Conservation (phyloP, 139 green algal genomes). For the Auxenochlorella pyrenoidosa region DNA sequence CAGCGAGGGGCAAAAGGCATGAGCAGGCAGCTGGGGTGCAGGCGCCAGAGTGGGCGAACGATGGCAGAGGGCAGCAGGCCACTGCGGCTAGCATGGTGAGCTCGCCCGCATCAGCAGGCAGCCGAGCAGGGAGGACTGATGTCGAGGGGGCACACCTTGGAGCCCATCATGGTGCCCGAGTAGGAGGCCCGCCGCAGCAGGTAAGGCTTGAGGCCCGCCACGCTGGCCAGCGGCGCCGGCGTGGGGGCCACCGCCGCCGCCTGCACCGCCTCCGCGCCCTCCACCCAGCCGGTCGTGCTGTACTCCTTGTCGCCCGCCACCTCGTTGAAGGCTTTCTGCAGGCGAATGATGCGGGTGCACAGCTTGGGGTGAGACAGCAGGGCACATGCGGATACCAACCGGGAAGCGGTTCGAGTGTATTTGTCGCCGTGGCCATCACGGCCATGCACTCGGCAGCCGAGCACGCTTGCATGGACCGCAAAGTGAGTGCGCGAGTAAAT, state of each 20-base stretch:
- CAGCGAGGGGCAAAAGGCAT: background rate
- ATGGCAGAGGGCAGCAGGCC: too few relatives aligned
- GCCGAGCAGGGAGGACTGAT: too few relatives aligned
- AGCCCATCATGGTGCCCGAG: slow-evolving; percentile 53
- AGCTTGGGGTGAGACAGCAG: too few relatives aligned
- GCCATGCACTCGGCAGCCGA: too few relatives aligned
- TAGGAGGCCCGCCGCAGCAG: slow-evolving; percentile 43
- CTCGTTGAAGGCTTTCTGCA: slow-evolving; percentile 49
- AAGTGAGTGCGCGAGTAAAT: too few relatives aligned
- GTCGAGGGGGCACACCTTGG: slow-evolving; percentile 41
- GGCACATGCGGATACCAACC: background rate
- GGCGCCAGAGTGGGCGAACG: too few relatives aligned
- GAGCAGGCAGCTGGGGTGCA: too few relatives aligned
- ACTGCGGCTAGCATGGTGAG: too few relatives aligned
- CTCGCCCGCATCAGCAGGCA: too few relatives aligned
- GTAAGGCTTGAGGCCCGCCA: slow-evolving; percentile 18
- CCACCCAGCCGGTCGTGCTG: slow-evolving; percentile 40
- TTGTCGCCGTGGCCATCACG: too few relatives aligned
- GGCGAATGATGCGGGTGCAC: background rate
- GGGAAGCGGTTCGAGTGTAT: background rate
- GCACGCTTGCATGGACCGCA: too few relatives aligned
- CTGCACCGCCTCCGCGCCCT: slow-evolving; percentile 22
- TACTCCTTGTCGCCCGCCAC: slow-evolving; percentile 49
- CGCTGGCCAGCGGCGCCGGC: background rate
- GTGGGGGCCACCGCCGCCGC: slow-evolving; percentile 8